Base-by-base conservation (phyloP, 2,329 filamentous ascomycete genomes). In the Lecanicillium sp. region DNA sequence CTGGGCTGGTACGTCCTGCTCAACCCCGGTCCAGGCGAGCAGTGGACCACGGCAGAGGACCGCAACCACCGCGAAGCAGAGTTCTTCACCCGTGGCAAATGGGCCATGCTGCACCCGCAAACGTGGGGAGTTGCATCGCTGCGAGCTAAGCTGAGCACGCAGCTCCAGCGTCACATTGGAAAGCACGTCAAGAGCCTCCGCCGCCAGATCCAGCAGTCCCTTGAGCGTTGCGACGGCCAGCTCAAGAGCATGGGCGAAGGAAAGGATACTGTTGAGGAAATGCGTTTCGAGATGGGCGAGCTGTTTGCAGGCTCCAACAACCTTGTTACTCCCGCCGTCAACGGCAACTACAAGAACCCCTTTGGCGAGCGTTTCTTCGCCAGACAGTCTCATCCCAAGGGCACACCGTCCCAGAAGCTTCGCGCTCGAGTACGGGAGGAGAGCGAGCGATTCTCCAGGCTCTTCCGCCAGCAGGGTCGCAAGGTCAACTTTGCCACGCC, bases 261-360 rank as follows among this genome's bases (percentile, higher is more conserved):
- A 42, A 70, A 69, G 42, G 69, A 72, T 46, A 72, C 69, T 0
- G 61, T 71, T 2, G 65, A 69, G 44, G 70, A 73, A 57, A 72
- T 73, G 69, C 61, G 68, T 12, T 62, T 71, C 42, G 66, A 73
- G 50, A 69, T 73, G 49, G 68, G 69, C 32, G 69, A 73, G 46
- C 59, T 73, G 5, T 73, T 72, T 43, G 71, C 69, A 0, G 59
- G 63, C 1, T 72, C 67, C 22, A 71, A 71, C 55, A 70, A 72
- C 38, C 61, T 73, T n/a, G 68, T 72, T 28, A 71, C 68, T 1
- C 69, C 69, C 3, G 69, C 70, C 29, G 66, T 72, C 18, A 69
- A 72, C 38, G 70, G 69, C 36, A 71, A 70, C 56, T 73, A 73
- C 62, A 73, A 73, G 59, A 72, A 72, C 43, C 69, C 69, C 0